Conservation (phyloP, 257 asterid genomes). For the Solanum virginianum region DNA sequence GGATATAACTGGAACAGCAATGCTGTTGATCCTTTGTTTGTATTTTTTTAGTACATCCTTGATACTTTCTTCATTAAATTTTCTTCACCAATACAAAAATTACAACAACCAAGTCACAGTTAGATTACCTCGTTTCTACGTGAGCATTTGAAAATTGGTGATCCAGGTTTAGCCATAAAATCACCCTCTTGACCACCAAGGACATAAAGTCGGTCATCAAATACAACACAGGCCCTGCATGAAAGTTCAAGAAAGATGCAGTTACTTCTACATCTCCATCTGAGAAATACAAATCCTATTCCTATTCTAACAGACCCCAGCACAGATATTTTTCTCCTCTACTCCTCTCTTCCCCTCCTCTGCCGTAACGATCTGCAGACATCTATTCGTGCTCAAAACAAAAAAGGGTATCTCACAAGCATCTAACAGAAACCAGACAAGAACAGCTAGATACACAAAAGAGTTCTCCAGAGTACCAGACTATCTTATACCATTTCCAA, state of each 20-base stretch:
- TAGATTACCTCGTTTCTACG: slow-evolving; percentile 69
- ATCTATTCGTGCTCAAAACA: not conserved
- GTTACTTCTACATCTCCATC: not conserved
- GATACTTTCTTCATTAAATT: not conserved
- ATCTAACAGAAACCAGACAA: not conserved
- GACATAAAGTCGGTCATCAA: slow-evolving; percentile 50
- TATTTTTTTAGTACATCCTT: not conserved
- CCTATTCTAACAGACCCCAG: not conserved
- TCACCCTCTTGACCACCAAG: slow-evolving; percentile 94
- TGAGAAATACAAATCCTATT: not conserved
- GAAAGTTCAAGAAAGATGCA: not conserved
- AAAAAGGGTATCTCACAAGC: not conserved
- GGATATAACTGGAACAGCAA: not conserved
- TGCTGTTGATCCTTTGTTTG: not conserved
- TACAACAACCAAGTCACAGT: not conserved
- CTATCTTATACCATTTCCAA: not conserved
- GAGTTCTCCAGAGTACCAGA: not conserved
- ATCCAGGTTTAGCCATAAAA: slow-evolving; percentile 93
- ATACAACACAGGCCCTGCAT: slow-evolving; percentile 76
- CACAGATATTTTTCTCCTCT: not conserved
- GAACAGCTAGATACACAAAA: not conserved
- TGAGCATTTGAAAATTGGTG: slow-evolving; percentile 87
- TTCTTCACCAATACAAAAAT: not conserved
- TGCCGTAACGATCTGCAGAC: not conserved
- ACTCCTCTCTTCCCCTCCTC: not conserved